phyloP scores from a whole-genome alignment of 345 rosid genomes.

The Arabidopsis arenosa region DNA sequence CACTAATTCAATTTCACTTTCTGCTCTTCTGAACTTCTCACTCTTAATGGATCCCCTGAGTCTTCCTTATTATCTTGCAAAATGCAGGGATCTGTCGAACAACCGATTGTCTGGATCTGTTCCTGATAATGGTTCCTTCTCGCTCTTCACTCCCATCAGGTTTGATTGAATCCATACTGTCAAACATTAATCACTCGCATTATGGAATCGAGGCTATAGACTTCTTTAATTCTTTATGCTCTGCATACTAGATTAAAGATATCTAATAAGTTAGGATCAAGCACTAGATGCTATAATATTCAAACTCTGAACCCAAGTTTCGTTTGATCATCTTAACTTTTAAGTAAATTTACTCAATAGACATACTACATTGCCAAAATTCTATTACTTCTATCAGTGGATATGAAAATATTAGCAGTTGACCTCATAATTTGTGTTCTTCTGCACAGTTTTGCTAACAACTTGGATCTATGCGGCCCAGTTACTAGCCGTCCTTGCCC shows the following conservation, averaged over 20 bases:
- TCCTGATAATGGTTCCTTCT: constrained; percentile 97
- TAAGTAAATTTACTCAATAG: not conserved
- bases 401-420: not conserved
- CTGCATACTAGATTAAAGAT: not conserved
- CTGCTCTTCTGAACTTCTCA: constrained; percentile 3
- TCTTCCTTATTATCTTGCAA: constrained; percentile 25
- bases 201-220: not conserved
- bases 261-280: constrained; percentile 6
- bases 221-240: not conserved
- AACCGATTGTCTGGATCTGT: constrained; percentile 84
- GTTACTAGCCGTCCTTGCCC: constrained; percentile 93
- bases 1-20: constrained; percentile 4
- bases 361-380: not conserved
- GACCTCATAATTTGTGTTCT: constrained; percentile 38
- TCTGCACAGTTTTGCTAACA: constrained; percentile 82
- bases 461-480: constrained; percentile 86
- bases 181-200: not conserved
- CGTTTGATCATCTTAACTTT: not conserved
- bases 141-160: constrained; percentile 97
- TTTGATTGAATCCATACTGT: constrained; percentile 36
- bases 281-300: not conserved
- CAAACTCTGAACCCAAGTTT: not conserved
- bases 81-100: constrained; percentile 88
- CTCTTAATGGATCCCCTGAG: not conserved
- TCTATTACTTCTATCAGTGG: not conserved